Base-by-base conservation (phyloP, 2,329 filamentous ascomycete genomes). In the Septoria linicola region DNA sequence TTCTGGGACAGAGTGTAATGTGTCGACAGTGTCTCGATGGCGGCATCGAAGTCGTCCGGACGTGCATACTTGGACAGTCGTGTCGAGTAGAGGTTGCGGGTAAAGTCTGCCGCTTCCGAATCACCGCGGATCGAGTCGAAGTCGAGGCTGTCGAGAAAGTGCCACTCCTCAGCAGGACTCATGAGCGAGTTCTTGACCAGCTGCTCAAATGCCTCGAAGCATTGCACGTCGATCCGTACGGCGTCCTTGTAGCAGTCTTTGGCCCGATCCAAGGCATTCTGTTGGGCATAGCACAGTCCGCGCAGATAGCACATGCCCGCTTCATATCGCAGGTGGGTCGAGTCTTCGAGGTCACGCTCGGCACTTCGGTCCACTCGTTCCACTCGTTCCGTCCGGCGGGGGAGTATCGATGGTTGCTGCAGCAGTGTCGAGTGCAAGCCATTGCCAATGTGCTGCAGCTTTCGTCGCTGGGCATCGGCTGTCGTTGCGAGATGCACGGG, bases 161-260 rank as follows among this genome's bases (percentile, higher is more conserved):
- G 81, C 80, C 92, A 89, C 68, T 96, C 91, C 70, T 96, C 91
- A 30, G 88, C 84, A 0, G 91, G 90, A 17, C 82, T 82, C 82
- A 99, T 87, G 55, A 99, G 79, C 16, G 88, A 88, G 73, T 99
- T 99, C 73, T 90, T 89, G 84, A 97, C 96, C 49, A 99, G 80
- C 74, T 97, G 91, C 63, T 96, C 91, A 66, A 99, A 97, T 0
- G 93, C 93, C 71, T 99, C 93, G 67, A 96, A 97, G 72, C 93
- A 99, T 70, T 96, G 91, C 3, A 97, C 91, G 67, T 99, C 93
- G 65, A 99, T 96, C 55, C 88, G 84, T 39, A 97, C 90, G 1
- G 93, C 93, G 64, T 95, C 89, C 74, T 96, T 97, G 78, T 97
- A 99, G 73, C 93, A 97, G 64, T 97, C 91, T 70, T 96, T 96